Conservation (phyloP, 78 protist genomes). For the Dictyostelium purpureum region DNA sequence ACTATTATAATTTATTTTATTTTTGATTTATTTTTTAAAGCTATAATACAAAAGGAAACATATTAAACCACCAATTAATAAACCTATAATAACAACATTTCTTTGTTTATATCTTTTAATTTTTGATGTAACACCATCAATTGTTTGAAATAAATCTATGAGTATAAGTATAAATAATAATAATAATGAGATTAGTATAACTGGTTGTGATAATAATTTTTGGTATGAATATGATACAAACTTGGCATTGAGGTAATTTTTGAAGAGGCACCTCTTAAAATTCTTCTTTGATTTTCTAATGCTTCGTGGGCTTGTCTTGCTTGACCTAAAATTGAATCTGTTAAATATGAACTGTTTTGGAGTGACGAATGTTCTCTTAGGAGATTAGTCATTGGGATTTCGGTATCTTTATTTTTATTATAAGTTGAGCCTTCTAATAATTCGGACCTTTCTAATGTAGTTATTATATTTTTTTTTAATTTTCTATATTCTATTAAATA, state of each 20-base stretch:
- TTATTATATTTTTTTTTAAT: conserved; percentile 22
- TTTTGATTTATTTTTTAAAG: not conserved
- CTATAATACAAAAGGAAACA: conserved; percentile 62
- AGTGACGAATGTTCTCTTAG: conserved; percentile 44
- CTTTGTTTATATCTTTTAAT: conserved; percentile 67
- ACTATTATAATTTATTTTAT: not conserved
- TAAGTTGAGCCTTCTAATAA: conserved; percentile 43
- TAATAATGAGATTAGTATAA: not conserved
- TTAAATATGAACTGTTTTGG: conserved; percentile 9
- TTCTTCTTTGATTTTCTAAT: conserved; percentile 68
- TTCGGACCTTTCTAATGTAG: conserved; percentile 21
- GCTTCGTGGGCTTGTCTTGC: conserved; percentile 81
- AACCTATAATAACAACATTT: conserved; percentile 43
- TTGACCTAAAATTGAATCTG: conserved; percentile 72
- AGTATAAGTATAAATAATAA: not conserved
- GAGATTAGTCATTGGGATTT: conserved; percentile 63
- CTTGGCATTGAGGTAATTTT: conserved; percentile 58
- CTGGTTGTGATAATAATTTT: not conserved
- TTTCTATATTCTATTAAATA: conserved; percentile 51
- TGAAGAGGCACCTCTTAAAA: conserved; percentile 40
- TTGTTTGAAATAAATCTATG: conserved; percentile 25
- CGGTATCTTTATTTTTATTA: conserved; percentile 48
- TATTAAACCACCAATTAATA: conserved; percentile 35
- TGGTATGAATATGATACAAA: not conserved
- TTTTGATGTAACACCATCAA: conserved; percentile 56